Conservation (phyloP, 2,329 filamentous ascomycete genomes). For the Periconia sp. region DNA sequence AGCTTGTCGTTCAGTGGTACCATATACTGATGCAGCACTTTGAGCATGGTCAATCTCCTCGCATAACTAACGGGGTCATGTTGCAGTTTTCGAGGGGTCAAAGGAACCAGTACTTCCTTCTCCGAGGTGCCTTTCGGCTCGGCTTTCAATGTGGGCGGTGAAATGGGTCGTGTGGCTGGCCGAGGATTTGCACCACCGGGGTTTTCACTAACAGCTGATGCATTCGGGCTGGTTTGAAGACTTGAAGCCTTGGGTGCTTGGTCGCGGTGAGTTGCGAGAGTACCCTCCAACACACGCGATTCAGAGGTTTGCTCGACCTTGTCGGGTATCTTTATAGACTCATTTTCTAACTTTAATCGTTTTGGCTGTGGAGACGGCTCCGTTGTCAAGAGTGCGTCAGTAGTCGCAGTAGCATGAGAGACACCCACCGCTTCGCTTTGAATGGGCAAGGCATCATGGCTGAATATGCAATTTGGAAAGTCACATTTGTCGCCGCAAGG, state of each 20-base stretch:
- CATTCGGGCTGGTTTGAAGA: not conserved
- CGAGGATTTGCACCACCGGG: slow-evolving; percentile 12
- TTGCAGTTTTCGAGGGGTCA: slow-evolving; percentile 69
- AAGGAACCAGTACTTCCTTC: slow-evolving; percentile 49
- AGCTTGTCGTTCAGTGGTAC: slow-evolving; percentile 67
- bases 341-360: slow-evolving; percentile 32
- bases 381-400: not conserved
- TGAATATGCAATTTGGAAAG: slow-evolving; percentile 61
- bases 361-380: slow-evolving; percentile 24
- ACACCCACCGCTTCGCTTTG: not conserved
- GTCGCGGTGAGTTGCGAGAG: slow-evolving; percentile 18
- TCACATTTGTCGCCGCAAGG: slow-evolving; percentile 53
- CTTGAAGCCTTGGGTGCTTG: slow-evolving; percentile 9
- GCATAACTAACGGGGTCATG: slow-evolving; percentile 46
- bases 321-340: slow-evolving; percentile 8
- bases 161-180: slow-evolving; percentile 32
- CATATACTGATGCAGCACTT: slow-evolving; percentile 66
- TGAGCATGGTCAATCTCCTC: slow-evolving; percentile 48
- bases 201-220: slow-evolving; percentile 8
- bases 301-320: slow-evolving; percentile 2
- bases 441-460: slow-evolving; percentile 45
- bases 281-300: slow-evolving; percentile 27
- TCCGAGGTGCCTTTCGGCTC: slow-evolving; percentile 13
- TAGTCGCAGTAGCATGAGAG: not conserved
- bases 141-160: slow-evolving; percentile 30